Evolutionary conservation across 768 basidiomycete species (phyloP).

Genomic region (Tricholoma flavovirens): DNA sequence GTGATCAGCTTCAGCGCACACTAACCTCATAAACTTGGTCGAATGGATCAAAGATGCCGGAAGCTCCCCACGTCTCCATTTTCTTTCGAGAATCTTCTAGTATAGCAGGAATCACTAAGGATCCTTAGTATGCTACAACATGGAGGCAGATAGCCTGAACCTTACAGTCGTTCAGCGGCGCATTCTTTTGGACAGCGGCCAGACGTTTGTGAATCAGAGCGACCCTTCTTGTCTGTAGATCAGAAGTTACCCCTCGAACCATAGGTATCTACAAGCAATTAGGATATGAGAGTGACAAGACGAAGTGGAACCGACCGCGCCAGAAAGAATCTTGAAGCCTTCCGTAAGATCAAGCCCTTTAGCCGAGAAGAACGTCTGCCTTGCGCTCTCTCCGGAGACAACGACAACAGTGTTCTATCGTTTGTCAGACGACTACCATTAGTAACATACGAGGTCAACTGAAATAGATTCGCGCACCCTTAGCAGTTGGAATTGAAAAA

Average conservation of each 20-base stretch:
- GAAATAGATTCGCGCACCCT: slow-evolving; percentile 38
- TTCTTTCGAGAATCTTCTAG: slow-evolving; percentile 56
- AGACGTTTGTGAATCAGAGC: slow-evolving; percentile 70
- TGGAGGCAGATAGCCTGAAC: slow-evolving; percentile 11
- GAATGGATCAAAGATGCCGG: slow-evolving; percentile 68
- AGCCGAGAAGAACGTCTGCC: slow-evolving; percentile 64
- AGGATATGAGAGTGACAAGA: slow-evolving; percentile 13
- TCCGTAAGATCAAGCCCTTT: slow-evolving; percentile 71
- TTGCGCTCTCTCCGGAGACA: slow-evolving; percentile 66
- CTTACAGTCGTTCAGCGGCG: slow-evolving; percentile 56
- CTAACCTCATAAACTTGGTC: slow-evolving; percentile 62
- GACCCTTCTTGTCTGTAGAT: slow-evolving; percentile 57
- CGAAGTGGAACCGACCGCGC: slow-evolving; percentile 47
- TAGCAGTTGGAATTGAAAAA: slow-evolving; percentile 68
- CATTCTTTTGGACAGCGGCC: slow-evolving; percentile 54
- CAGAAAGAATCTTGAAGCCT: slow-evolving; percentile 75
- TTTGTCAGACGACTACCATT: slow-evolving; percentile 9
- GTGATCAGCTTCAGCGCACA: slow-evolving; percentile 4
- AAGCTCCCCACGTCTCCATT: slow-evolving; percentile 61
- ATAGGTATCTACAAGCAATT: slow-evolving; percentile 55
- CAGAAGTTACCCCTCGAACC: slow-evolving; percentile 69
- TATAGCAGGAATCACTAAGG: slow-evolving; percentile 59
- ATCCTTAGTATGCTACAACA: slow-evolving; percentile 9
- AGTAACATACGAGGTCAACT: background rate
- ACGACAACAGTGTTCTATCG: slow-evolving; percentile 67